phyloP scores from a whole-genome alignment of 805 yeast genomes.

The Ogataea minuta region DNA sequence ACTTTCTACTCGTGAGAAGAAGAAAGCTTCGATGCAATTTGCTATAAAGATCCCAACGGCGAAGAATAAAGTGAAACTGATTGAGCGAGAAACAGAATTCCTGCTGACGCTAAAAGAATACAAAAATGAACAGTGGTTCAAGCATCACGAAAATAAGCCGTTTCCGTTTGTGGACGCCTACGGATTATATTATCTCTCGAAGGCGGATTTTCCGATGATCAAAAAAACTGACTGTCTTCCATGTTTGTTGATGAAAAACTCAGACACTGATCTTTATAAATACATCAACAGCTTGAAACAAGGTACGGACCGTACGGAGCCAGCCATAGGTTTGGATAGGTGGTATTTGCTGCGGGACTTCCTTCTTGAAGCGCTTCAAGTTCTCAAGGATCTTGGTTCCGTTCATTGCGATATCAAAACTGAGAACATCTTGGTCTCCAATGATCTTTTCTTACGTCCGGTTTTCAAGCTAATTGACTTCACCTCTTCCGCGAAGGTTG shows the following conservation, averaged over 20 bases:
- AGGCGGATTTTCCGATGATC: conserved; percentile 25
- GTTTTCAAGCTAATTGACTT: conserved; percentile 47
- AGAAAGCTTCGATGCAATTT: conserved; percentile 10
- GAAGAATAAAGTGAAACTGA: conserved; percentile 22
- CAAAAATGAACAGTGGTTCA: conserved; percentile 18
- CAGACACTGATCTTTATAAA: conserved; percentile 29
- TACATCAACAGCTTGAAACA: conserved; percentile 17
- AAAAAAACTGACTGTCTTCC: conserved; percentile 29
- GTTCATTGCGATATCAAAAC: conserved; percentile 51
- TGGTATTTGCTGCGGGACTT: conserved; percentile 36
- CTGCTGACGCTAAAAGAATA: conserved; percentile 21
- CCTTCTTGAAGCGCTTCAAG: conserved; percentile 27
- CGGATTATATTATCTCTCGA: conserved; percentile 30
- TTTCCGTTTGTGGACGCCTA: conserved; percentile 30
- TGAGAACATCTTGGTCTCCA: conserved; percentile 39
- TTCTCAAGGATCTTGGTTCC: conserved; percentile 29
- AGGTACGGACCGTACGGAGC: background rate
- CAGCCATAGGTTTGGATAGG: conserved; percentile 21
- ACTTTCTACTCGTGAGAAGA: conserved; percentile 15
- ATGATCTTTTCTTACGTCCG: conserved; percentile 21
- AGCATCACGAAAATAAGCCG: conserved; percentile 1
- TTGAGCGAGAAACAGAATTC: conserved; percentile 30
- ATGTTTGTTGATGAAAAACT: conserved; percentile 27
- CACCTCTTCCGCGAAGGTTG: conserved; percentile 36
- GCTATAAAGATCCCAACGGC: conserved; percentile 33